These are phyloP conservation scores for Jamesozyma hellenica DNA, from an alignment of 805 yeast genomes.

Conservation along the genomic window DNA sequence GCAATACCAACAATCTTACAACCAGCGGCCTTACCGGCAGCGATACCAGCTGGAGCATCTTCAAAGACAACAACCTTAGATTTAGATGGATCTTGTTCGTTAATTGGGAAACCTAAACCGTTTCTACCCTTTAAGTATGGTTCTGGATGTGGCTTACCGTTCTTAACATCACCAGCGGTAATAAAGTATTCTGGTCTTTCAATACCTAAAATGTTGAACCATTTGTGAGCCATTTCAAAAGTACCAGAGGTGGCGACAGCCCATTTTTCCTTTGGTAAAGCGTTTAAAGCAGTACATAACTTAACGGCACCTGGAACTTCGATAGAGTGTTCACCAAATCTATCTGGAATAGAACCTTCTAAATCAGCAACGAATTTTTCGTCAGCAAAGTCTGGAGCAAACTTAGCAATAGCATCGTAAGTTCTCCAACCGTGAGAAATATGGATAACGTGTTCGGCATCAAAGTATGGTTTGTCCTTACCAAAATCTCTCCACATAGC, in stretches of 20 bases:
- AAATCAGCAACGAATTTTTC: slow-evolving; percentile 53
- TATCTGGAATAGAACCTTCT: slow-evolving; percentile 61
- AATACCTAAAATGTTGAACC: slow-evolving; percentile 59
- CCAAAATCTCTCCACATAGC: slow-evolving; percentile 74
- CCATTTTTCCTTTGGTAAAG: slow-evolving; percentile 53
- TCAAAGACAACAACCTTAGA: slow-evolving; percentile 60
- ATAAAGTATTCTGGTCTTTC: slow-evolving; percentile 65
- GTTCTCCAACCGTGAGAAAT: slow-evolving; percentile 80
- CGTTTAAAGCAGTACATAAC: slow-evolving; percentile 45
- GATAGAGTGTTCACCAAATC: slow-evolving; percentile 61
- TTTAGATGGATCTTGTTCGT: slow-evolving; percentile 29
- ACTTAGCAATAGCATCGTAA: slow-evolving; percentile 60
- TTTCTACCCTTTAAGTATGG: slow-evolving; percentile 57
- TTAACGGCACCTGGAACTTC: slow-evolving; percentile 70
- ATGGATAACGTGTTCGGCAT: slow-evolving; percentile 60
- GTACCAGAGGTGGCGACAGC: slow-evolving; percentile 86
- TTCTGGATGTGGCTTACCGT: slow-evolving; percentile 82
- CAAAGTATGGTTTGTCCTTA: slow-evolving; percentile 53
- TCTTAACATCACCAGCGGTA: slow-evolving; percentile 68
- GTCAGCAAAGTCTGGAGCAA: slow-evolving; percentile 66
- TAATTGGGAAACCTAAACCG: slow-evolving; percentile 31
- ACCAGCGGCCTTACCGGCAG: slow-evolving; percentile 77
- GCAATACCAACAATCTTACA: slow-evolving; percentile 77
- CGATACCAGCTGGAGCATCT: slow-evolving; percentile 83
- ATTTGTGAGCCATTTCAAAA: slow-evolving; percentile 61